Conservation (phyloP, 1,139 yeast species). For the Geotrichum cucujoidarum region DNA sequence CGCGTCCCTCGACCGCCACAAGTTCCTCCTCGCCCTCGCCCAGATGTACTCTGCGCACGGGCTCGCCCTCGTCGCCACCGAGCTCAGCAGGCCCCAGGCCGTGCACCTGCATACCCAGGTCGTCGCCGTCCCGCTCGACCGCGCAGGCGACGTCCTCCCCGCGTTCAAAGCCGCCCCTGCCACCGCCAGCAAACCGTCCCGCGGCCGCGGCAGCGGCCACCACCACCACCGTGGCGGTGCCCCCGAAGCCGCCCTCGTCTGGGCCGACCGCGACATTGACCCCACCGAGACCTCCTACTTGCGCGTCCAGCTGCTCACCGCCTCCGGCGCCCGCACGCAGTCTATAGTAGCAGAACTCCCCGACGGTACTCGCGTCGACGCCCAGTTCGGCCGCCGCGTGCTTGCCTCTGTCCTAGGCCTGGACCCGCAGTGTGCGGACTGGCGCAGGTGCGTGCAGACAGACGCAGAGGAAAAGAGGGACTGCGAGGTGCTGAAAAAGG, state of each 20-base stretch:
- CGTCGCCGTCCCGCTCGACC: slow-evolving; percentile 31
- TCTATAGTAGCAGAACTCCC: slow-evolving; percentile 21
- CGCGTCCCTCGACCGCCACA: slow-evolving; percentile 23
- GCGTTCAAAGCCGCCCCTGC: slow-evolving; percentile 25
- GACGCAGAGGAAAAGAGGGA: slow-evolving; percentile 54
- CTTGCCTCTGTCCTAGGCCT: slow-evolving; percentile 55
- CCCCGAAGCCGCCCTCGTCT: slow-evolving; percentile 19
- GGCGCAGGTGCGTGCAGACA: slow-evolving; percentile 72
- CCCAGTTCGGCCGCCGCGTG: slow-evolving; percentile 77
- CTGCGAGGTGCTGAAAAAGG: slow-evolving; percentile 51
- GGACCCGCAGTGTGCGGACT: slow-evolving; percentile 52
- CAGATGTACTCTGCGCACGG: slow-evolving; percentile 27
- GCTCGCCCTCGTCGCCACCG: slow-evolving; percentile 29
- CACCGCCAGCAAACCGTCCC: slow-evolving; percentile 32
- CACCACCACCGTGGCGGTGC: slow-evolving; percentile 27
- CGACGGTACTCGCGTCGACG: slow-evolving; percentile 43
- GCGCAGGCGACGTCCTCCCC: slow-evolving; percentile 17
- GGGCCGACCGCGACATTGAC: slow-evolving; percentile 20
- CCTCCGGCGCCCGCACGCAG: background rate
- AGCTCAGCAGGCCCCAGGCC: slow-evolving; percentile 33
- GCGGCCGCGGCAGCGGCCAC: slow-evolving; percentile 18
- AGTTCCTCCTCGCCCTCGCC: slow-evolving; percentile 26
- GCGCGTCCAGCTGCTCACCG: slow-evolving; percentile 1
- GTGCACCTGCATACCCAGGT: slow-evolving; percentile 38
- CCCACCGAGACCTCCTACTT: slow-evolving; percentile 1